Percentiles rank a stretch among this genome's conserved stretches.
These are phyloP conservation scores for Fomitopsis schrenkii DNA, from an alignment of 1,284 basidiomycete genomes.

Conservation along the genomic window DNA sequence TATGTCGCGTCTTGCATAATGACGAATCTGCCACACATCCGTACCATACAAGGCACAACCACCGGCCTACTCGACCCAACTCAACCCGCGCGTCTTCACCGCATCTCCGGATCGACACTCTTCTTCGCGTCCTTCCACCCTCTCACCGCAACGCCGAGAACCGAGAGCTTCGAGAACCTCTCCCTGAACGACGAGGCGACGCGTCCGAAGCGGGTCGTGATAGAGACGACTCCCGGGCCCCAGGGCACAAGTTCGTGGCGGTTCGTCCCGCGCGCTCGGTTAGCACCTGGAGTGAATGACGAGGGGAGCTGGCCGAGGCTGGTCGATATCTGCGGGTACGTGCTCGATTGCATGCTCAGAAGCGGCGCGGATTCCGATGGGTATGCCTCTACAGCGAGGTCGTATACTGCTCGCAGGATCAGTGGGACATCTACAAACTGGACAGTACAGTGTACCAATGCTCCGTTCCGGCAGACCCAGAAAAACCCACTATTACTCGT, in stretches of 20 bases:
- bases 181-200: conserved; percentile 43
- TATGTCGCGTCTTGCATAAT: not conserved
- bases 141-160: conserved; percentile 47
- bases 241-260: conserved; percentile 58
- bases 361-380: not conserved
- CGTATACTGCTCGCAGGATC: conserved; percentile 57
- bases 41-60: conserved; percentile 24
- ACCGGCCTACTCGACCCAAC: conserved; percentile 60
- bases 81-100: conserved; percentile 55
- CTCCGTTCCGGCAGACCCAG: conserved; percentile 43
- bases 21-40: not conserved
- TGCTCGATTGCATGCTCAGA: conserved; percentile 4
- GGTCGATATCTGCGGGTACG: conserved; percentile 66
- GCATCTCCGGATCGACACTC: conserved; percentile 47
- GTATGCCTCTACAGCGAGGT: conserved; percentile 36
- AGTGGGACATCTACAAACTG: conserved; percentile 81
- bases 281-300: conserved; percentile 48
- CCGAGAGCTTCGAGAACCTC: conserved; percentile 32
- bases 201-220: conserved; percentile 63
- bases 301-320: conserved; percentile 69
- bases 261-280: conserved; percentile 65
- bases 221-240: conserved; percentile 47
- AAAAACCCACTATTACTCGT: conserved; percentile 27
- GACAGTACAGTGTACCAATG: conserved; percentile 65
- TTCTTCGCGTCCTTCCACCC: conserved; percentile 70